Percentiles rank a stretch among this genome's conserved stretches.
Conservation (phyloP, 345 rosid genomes). For the Salix arbutifolia region DNA sequence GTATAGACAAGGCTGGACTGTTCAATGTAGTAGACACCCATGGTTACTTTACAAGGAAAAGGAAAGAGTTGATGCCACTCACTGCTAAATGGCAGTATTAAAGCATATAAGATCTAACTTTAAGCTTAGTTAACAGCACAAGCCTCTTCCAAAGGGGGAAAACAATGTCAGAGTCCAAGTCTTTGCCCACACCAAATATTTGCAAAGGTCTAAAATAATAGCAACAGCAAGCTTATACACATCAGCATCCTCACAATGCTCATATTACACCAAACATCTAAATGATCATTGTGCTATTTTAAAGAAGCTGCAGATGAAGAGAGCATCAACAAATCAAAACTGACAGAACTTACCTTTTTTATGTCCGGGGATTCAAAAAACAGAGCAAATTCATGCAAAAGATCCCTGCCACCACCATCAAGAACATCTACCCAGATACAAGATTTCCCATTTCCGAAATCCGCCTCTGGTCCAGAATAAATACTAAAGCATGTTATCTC, state of each 20-base stretch:
- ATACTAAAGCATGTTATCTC: slow-evolving; percentile 86
- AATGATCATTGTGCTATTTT: slow-evolving; percentile 1
- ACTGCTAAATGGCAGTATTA: not conserved
- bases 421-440: slow-evolving; percentile 96
- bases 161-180: not conserved
- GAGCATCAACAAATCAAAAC: not conserved
- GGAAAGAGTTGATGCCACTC: not conserved
- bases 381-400: slow-evolving; percentile 60
- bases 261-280: not conserved
- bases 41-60: not conserved
- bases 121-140: not conserved
- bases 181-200: not conserved
- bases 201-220: not conserved
- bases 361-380: slow-evolving; percentile 68
- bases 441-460: slow-evolving; percentile 80
- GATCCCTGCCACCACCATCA: slow-evolving; percentile 67
- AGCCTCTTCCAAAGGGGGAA: not conserved
- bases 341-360: slow-evolving; percentile 48
- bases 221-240: not conserved
- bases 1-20: not conserved
- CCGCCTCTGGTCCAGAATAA: slow-evolving; percentile 70
- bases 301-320: slow-evolving; percentile 6
- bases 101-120: not conserved
- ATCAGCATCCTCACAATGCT: not conserved
- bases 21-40: not conserved